Evolutionary conservation across 352 stramenopile genomes (phyloP), one percentile per base, ranked within the genome.

Genomic region (Peronospora destructor): DNA sequence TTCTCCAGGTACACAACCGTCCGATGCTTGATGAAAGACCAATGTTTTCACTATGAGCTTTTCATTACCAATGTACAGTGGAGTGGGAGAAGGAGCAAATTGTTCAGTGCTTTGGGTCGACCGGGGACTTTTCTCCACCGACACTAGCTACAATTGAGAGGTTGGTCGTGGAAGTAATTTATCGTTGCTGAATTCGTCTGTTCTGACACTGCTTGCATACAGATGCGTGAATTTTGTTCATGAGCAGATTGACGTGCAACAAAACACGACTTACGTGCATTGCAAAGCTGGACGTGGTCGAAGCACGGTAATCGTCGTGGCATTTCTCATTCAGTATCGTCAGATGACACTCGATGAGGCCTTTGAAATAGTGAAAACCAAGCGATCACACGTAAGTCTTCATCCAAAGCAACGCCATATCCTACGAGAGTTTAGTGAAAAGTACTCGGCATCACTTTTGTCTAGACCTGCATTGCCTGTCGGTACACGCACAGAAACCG

Each of bases 251-350:
- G 61, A 80, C 30, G 36, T 59, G 13, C 49, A 65, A 19, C 45
- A 73, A n/a, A 56, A 72, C 6, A 84, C 70, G 13, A 84, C 76
- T 4, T 91, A 91, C 58, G 74, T 91, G 43, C 80, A 91, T 56
- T 91, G 80, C 61, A 91, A 91, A 56, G 80, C 80, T 47, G 80
- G 80, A 4, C 75, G 80, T 5, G 80, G 80, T 2, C 71, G 80
- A 49, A 88, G 80, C 56, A 84, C 77, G 2, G 66, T 91, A 32
- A 61, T 88, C 10, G 77, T 89, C 17, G 59, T 87, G 17, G 80
- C 77, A 5, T 91, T 86, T 43, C 57, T 86, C 21, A 68, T 91
- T 55, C 65, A 73, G 19, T 56, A 85, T 61, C 76, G 72, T 41
- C 53, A 41, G 6, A 73, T 87, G 67, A 67, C 50, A 34, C 48